Base-by-base conservation (phyloP, 139 green algal species). In the Trebouxia sp. region DNA sequence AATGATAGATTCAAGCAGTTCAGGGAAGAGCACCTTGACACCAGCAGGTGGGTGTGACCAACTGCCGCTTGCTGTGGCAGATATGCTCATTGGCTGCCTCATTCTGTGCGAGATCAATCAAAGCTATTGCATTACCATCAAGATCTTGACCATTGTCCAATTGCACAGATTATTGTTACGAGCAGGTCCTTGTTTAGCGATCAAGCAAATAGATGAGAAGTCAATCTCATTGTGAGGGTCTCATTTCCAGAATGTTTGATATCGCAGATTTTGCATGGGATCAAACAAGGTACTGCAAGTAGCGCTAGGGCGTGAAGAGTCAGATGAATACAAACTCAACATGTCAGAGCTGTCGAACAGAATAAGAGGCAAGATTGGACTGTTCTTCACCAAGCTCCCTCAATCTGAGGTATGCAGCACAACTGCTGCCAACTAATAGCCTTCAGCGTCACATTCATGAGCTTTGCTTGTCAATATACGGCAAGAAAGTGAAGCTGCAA, bases 1-100 rank as follows among this genome's bases (percentile, higher is more conserved):
- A 99, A 97, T 53, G 94, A 96, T 56, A 89, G 90, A 48, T 96
- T 99, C 82, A 98, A 99, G 86, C 87, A 96, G 82, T 85, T 99
- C 37, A 80, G 94, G 17, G 90, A 98, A 11, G 88, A 97, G 76
- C 82, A 88, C 17, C 45, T 75, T 26, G 90, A 90, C 0, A 91
- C 65, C 69, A 94, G 91, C 92, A 94, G 83, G 93, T 95, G 45
- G n/a, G 91, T 38, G 24, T 22, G 9, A 0, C n/a, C n/a, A n/a
- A n/a, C n/a, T n/a, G n/a, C n/a, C n/a, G n/a, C n/a, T n/a, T 20
- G 38, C 69, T 28, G 24, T 48, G 24, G 32, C 65, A 75, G 28
- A 17, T 48, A 37, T 75, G 17, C 17, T 15, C 15, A 20, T 62
- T 20, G 15, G 50, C 50, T 62, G 50, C n/a, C n/a, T n/a, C n/a